Conservation (phyloP, 768 basidiomycete genomes). For the Suillus plorans region DNA sequence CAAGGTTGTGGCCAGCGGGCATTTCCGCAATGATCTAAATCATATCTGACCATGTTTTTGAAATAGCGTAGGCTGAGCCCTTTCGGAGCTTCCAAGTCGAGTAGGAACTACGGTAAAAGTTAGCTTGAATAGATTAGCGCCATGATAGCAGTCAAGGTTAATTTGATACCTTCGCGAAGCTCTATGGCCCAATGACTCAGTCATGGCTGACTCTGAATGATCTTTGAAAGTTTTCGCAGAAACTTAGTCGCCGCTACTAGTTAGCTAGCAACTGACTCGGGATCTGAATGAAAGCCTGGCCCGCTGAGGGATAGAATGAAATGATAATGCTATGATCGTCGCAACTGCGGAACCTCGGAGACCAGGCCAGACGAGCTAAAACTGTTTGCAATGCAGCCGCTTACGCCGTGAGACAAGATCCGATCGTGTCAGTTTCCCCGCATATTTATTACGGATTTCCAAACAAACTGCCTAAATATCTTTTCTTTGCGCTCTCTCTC, state of each 20-base stretch:
- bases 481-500: background rate
- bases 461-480: background rate
- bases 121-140: background rate
- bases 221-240: too few species aligned
- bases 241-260: background rate
- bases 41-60: background rate
- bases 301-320: background rate
- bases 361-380: background rate
- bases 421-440: constrained; percentile 10
- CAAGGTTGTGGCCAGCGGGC: background rate
- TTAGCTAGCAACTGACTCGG: too few species aligned
- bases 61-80: background rate
- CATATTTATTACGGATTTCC: constrained; percentile 10
- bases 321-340: background rate
- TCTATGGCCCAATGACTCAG: background rate
- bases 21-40: background rate
- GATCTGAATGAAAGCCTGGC: background rate
- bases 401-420: constrained; percentile 8
- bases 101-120: background rate
- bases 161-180: constrained; percentile 1
- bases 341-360: background rate
- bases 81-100: background rate
- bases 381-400: too few species aligned
- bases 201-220: too few species aligned
- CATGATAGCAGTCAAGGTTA: constrained; percentile 1